These are phyloP conservation scores for Penicillium sp. DNA, from an alignment of 2,329 filamentous ascomycete species.

Conservation along the genomic window DNA sequence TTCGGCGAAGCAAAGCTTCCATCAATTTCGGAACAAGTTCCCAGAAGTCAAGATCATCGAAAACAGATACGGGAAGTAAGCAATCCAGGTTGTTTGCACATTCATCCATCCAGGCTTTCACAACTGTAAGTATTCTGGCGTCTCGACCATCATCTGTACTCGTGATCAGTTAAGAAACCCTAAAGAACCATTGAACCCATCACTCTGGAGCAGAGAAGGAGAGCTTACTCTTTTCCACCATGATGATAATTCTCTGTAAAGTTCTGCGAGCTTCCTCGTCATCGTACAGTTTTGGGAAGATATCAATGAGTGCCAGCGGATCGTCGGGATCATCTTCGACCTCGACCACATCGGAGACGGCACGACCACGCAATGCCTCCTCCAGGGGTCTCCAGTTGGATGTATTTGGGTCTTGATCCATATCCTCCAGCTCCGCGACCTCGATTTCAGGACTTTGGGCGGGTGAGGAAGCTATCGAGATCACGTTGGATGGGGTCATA, in stretches of 20 bases:
- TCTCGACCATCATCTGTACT: conserved; percentile 34
- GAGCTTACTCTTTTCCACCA: conserved; percentile 40
- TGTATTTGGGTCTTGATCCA: conserved; percentile 47
- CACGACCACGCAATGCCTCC: conserved; percentile 33
- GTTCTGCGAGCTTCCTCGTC: conserved; percentile 29
- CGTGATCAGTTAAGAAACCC: conserved; percentile 1
- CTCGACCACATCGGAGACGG: conserved; percentile 35
- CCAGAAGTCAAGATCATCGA: conserved; percentile 48
- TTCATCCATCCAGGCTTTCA: conserved; percentile 46
- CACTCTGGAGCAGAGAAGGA: background rate
- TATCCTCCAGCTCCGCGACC: conserved; percentile 51
- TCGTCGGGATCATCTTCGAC: conserved; percentile 33
- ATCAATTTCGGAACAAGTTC: conserved; percentile 42
- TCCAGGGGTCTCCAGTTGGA: conserved; percentile 45
- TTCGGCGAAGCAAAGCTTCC: conserved; percentile 42
- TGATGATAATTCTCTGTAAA: conserved; percentile 30
- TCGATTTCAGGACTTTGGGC: conserved; percentile 50
- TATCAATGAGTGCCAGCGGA: conserved; percentile 30
- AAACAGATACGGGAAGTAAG: conserved; percentile 35
- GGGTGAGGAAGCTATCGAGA: conserved; percentile 46
- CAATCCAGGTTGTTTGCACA: conserved; percentile 35
- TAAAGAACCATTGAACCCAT: background rate
- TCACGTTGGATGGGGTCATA: conserved; percentile 27
- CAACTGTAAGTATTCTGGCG: conserved; percentile 29
- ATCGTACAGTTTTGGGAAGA: conserved; percentile 38